A percentile compares a stretch with the other conserved stretches of the same genome.
Evolutionary conservation across 108 stramenopile species (phyloP).

Genomic region (Nitzschia sp.): DNA sequence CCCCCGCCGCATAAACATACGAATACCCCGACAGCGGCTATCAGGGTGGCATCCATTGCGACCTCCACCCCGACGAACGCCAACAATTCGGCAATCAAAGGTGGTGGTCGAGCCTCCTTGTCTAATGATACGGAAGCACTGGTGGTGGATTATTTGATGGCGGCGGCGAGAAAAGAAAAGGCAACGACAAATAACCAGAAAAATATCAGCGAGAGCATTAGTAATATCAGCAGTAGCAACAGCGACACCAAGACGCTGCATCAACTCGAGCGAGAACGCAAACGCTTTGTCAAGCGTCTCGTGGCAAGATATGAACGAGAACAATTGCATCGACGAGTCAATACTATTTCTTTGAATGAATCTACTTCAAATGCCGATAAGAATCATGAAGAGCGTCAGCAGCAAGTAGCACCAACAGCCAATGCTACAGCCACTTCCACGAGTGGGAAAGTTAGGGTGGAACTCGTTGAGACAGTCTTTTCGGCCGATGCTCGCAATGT

Average conservation of each 20-base stretch:
- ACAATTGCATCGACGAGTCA: background rate
- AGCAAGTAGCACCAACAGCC: background rate
- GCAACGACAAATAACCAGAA: conserved; percentile 8
- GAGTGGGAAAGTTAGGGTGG: conserved; percentile 36
- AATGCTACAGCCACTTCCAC: background rate
- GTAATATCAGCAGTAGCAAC: too few species aligned
- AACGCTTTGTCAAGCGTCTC: conserved; percentile 42
- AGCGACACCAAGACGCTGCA: conserved; percentile 29
- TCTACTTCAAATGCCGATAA: too few species aligned
- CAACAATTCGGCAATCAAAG: too few species aligned
- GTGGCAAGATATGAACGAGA: conserved; percentile 34
- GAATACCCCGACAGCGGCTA: too few species aligned
- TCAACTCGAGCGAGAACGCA: conserved; percentile 32
- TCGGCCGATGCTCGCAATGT: background rate
- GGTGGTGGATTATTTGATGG: conserved; percentile 30
- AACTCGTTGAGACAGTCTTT: conserved; percentile 57
- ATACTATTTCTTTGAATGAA: background rate
- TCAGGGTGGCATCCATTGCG: too few species aligned
- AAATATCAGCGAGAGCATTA: too few species aligned
- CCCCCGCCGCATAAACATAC: too few species aligned
- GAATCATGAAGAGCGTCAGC: background rate
- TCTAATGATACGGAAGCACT: conserved; percentile 32
- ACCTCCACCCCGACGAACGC: too few species aligned
- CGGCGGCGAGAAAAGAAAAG: background rate
- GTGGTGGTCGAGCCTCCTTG: conserved; percentile 52